Base-by-base conservation (phyloP, 768 basidiomycete genomes). In the Lepiota venenata region DNA sequence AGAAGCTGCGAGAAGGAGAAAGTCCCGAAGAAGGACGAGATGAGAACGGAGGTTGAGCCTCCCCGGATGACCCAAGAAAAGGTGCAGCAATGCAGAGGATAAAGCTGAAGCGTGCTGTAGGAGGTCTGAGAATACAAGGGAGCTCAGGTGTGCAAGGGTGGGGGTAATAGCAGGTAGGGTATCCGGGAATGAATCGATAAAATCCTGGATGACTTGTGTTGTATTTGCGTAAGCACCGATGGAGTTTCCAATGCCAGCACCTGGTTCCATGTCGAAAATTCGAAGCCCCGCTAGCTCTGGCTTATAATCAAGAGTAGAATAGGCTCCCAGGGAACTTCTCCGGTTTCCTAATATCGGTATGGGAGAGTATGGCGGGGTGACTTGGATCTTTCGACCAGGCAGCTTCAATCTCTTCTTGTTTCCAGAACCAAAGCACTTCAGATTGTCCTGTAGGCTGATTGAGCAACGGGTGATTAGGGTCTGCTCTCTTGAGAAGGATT, bases 31-130 rank as follows among this genome's bases (percentile, higher is more conserved):
- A 42, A 93, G 74, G 21, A 71, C 61, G 25, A 91, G 77, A 59
- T 92, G 91, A 0, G 81, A 72, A 44, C 76, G 80, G 36, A 93
- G 73, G 59, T 85, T 83, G 47, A 93, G 82, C n/a, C 78, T 76
- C 7, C 82, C 82, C 2, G 79, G 68, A 0, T 82, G 77, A 11
- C 81, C 74, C 9, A 93, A 74, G 64, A 93, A 83, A 7, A 89
- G 72, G 1, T 73, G 70, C 10, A 95, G 75, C 3, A 94, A 77
- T 8, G 87, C 78, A 9, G 73, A 71, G 0, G 91, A 89, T 47
- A 95, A 76, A 6, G 73, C 74, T 39, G 78, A 72, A n/a, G 82
- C 81, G 58, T 87, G 87, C 15, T 72, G 64, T n/a, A 79, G 64
- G 8, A 88, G 82, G 25, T 82, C 84, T 20, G 68, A 71, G 57